Conservation (phyloP, 257 asterid species). For the Solanum chilense region DNA sequence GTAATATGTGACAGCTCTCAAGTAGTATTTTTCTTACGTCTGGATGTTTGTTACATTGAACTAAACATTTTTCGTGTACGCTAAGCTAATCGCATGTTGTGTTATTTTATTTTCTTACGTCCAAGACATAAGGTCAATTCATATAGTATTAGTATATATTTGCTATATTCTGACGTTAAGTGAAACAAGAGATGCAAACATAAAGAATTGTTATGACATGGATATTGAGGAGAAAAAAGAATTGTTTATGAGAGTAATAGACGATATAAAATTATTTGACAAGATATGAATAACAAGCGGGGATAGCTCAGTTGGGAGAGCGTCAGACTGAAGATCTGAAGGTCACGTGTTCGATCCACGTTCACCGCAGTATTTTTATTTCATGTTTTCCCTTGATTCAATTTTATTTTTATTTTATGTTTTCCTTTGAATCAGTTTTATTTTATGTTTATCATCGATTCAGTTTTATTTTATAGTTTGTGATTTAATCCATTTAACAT, state of each 20-base stretch:
- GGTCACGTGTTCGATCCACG: too few relatives aligned
- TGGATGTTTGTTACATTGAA: not conserved
- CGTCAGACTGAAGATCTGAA: slow-evolving; percentile 46
- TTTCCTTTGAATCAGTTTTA: too few relatives aligned
- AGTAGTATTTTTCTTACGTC: not conserved
- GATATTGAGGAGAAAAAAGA: too few relatives aligned
- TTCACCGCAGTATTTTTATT: too few relatives aligned
- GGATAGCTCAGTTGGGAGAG: slow-evolving; percentile 98
- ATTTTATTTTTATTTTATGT: too few relatives aligned
- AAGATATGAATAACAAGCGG: slow-evolving; percentile 14
- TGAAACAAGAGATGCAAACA: not conserved
- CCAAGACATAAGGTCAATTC: not conserved
- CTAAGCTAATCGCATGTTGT: not conserved
- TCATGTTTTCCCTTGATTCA: too few relatives aligned
- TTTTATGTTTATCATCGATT: too few relatives aligned
- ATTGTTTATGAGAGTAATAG: not conserved
- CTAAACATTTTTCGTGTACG: not conserved
- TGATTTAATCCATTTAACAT: not conserved
- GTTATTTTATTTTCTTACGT: not conserved
- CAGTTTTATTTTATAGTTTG: too few relatives aligned
- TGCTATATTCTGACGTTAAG: not conserved
- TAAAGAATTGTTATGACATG: not conserved
- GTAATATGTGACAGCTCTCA: not conserved
- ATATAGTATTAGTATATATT: not conserved
- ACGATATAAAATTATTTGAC: not conserved